These are phyloP conservation scores for Aspergillus ibericus DNA, from an alignment of 2,329 filamentous ascomycete species.

Conservation along the genomic window DNA sequence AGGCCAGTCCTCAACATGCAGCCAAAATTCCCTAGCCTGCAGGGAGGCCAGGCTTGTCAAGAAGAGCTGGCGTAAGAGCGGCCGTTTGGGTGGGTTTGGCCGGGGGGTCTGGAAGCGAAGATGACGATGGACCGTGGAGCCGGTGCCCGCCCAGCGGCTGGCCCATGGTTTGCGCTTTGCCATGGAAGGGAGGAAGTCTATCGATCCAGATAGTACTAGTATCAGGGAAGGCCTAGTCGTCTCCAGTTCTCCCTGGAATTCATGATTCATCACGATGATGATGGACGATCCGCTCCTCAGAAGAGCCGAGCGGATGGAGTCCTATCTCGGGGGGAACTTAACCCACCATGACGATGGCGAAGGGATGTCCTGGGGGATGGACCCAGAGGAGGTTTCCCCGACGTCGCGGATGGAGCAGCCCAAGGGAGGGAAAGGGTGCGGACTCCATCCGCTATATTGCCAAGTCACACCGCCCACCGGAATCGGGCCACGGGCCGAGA, in stretches of 20 bases:
- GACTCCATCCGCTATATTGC: constrained; percentile 13
- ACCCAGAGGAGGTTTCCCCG: neutral
- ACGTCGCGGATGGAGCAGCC: neutral
- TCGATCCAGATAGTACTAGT: neutral
- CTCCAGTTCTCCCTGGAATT: neutral
- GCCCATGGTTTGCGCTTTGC: constrained; percentile 11
- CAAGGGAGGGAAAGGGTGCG: neutral
- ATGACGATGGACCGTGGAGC: constrained; percentile 29
- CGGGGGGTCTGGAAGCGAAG: constrained; percentile 28
- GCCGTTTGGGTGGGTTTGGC: constrained; percentile 20
- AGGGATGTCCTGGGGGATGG: neutral
- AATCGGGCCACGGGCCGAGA: neutral
- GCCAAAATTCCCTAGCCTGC: constrained; percentile 4
- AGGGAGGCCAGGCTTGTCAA: constrained; percentile 18
- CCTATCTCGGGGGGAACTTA: neutral
- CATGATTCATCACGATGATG: neutral
- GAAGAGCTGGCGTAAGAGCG: constrained; percentile 17
- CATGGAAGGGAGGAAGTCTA: neutral
- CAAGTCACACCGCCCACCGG: constrained; percentile 9
- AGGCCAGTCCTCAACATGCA: constrained; percentile 6
- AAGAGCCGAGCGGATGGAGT: neutral
- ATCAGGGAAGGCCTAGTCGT: neutral
- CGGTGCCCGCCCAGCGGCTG: constrained; percentile 7
- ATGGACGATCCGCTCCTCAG: neutral
- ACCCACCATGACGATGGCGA: neutral